These are phyloP conservation scores for Zoysia matrella DNA, from an alignment of 202 grass and related monocot species.

Conservation along the genomic window DNA sequence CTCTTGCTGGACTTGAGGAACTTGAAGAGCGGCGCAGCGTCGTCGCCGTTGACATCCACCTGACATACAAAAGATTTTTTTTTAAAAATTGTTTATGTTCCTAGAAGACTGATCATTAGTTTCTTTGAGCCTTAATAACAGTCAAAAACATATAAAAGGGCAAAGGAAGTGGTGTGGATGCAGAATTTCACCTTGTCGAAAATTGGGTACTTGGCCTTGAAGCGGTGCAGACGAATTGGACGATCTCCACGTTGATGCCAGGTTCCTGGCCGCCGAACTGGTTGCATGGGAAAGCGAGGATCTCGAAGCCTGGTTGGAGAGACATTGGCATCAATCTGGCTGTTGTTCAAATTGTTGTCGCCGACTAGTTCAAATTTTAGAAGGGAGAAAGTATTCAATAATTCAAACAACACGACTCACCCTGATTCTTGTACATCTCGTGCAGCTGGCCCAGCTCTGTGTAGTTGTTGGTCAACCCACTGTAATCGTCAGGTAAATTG, in stretches of 20 bases:
- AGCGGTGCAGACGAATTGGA: slow-evolving; percentile 71
- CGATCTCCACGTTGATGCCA: slow-evolving; percentile 71
- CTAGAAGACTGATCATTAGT: neutral
- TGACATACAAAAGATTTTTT: neutral
- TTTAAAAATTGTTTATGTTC: no score
- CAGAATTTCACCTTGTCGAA: slow-evolving; percentile 61
- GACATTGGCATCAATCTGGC: neutral
- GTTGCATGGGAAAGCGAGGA: slow-evolving; percentile 82
- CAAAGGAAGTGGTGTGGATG: neutral
- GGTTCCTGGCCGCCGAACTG: slow-evolving; percentile 73
- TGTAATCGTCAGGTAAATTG: neutral
- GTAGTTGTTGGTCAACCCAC: slow-evolving; percentile 81
- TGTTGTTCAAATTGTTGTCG: neutral
- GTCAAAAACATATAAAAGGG: neutral
- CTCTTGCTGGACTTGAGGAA: slow-evolving; percentile 70
- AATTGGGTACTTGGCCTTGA: slow-evolving; percentile 70
- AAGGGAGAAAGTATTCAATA: neutral
- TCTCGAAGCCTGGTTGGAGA: slow-evolving; percentile 57
- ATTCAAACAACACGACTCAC: slow-evolving; percentile 19
- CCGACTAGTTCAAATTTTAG: neutral
- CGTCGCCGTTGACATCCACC: slow-evolving; percentile 78
- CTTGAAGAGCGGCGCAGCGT: slow-evolving; percentile 72
- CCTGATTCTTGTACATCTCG: slow-evolving; percentile 72
- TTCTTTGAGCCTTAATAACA: neutral
- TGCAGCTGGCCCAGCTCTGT: slow-evolving; percentile 60